phyloP scores from a whole-genome alignment of 2,329 filamentous ascomycete genomes.

The Trichoderma atroviride region DNA sequence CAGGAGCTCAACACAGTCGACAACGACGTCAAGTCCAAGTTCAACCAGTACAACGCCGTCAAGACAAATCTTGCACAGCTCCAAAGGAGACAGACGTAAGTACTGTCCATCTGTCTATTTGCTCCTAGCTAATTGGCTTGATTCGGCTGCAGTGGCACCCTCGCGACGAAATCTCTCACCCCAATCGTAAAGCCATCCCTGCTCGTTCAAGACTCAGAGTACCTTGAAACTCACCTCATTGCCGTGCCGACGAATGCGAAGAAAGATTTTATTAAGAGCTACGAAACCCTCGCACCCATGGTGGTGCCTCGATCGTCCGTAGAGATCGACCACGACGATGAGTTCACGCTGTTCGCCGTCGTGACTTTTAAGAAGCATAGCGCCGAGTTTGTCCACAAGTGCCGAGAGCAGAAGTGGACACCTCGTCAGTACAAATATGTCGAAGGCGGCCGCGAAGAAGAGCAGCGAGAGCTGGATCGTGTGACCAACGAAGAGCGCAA shows the following conservation, averaged over 20 bases:
- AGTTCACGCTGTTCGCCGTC: conserved; percentile 86
- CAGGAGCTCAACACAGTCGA: conserved; percentile 90
- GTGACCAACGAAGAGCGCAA: conserved; percentile 85
- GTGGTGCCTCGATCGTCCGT: conserved; percentile 87
- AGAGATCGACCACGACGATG: conserved; percentile 81
- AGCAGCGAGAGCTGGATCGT: conserved; percentile 81
- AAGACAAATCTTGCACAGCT: conserved; percentile 81
- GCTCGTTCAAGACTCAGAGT: conserved; percentile 88
- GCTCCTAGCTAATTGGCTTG: neutral
- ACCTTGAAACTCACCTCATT: conserved; percentile 92
- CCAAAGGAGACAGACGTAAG: conserved; percentile 85
- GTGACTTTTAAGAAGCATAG: conserved; percentile 93
- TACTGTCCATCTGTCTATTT: neutral
- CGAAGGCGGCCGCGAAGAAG: conserved; percentile 85
- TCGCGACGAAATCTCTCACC: conserved; percentile 91
- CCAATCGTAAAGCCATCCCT: conserved; percentile 80
- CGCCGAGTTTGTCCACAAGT: conserved; percentile 87
- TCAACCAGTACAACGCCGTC: conserved; percentile 89
- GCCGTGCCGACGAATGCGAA: conserved; percentile 78
- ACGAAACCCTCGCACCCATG: conserved; percentile 88
- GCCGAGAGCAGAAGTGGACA: conserved; percentile 90
- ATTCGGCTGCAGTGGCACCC: conserved; percentile 69
- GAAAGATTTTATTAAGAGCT: conserved; percentile 86
- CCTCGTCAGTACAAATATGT: conserved; percentile 93
- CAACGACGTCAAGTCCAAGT: conserved; percentile 93